These are phyloP conservation scores for Danielia oregonensis DNA, from an alignment of 805 yeast species.

Conservation along the genomic window DNA sequence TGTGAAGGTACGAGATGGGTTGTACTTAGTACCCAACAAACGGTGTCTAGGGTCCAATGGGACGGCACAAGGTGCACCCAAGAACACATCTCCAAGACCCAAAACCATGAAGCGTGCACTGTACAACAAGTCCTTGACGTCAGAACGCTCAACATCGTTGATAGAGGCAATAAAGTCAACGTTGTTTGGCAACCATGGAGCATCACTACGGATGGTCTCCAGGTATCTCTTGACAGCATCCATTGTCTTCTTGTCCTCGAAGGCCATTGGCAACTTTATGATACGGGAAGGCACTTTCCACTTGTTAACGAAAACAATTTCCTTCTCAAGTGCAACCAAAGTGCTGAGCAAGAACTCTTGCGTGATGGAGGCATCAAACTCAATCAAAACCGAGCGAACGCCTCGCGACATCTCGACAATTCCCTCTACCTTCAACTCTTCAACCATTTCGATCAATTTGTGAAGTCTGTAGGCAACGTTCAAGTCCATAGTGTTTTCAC, in stretches of 20 bases:
- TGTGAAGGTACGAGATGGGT: slow-evolving; percentile 93
- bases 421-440: slow-evolving; percentile 63
- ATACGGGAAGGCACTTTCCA: slow-evolving; percentile 87
- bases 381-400: slow-evolving; percentile 90
- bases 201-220: slow-evolving; percentile 88
- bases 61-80: slow-evolving; percentile 98
- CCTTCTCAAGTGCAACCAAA: slow-evolving; percentile 71
- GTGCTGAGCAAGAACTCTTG: slow-evolving; percentile 63
- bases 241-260: slow-evolving; percentile 86
- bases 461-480: slow-evolving; percentile 83
- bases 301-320: slow-evolving; percentile 65
- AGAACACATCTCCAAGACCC: slow-evolving; percentile 94
- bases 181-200: slow-evolving; percentile 98
- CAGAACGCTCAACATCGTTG: slow-evolving; percentile 73
- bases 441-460: slow-evolving; percentile 71
- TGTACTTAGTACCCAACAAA: slow-evolving; percentile 87
- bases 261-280: slow-evolving; percentile 89
- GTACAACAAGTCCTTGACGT: slow-evolving; percentile 80
- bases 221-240: slow-evolving; percentile 87
- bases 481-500: slow-evolving; percentile 82
- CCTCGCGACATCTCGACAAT: slow-evolving; percentile 96
- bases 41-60: slow-evolving; percentile 97
- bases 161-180: slow-evolving; percentile 92
- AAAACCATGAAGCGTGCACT: slow-evolving; percentile 87
- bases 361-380: slow-evolving; percentile 64